A percentile compares a stretch with the other conserved stretches of the same genome.
Conservation (phyloP, 768 basidiomycete species). For the Leccinum subgranulosum region DNA sequence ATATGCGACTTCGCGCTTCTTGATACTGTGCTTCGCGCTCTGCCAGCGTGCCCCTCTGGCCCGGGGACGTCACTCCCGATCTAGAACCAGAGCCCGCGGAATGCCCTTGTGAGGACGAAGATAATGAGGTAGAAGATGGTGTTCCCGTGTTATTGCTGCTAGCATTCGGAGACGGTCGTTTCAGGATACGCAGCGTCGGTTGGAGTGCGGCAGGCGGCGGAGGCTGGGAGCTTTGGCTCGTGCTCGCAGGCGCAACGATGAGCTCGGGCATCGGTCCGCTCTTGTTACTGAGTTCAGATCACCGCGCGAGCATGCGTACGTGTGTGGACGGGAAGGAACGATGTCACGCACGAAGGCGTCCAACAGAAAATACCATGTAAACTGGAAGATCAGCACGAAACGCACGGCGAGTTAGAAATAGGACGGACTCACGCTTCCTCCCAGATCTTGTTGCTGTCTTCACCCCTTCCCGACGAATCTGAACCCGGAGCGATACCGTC, state of each 20-base stretch:
- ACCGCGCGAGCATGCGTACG: not conserved
- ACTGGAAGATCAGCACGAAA: constrained; percentile 13
- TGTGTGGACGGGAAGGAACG: not conserved
- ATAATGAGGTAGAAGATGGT: not conserved
- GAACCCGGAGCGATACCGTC: not conserved
- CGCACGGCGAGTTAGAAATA: not conserved
- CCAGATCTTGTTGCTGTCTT: constrained; percentile 56
- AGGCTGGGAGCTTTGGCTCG: constrained; percentile 40
- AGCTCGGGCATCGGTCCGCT: constrained; percentile 67
- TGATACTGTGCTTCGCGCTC: too few relatives aligned
- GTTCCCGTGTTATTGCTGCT: not conserved
- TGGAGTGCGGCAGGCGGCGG: constrained; percentile 58
- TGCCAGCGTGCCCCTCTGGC: too few relatives aligned
- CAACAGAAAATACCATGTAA: not conserved
- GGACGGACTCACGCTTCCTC: constrained; percentile 59
- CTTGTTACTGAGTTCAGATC: constrained; percentile 44
- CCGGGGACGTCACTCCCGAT: too few relatives aligned
- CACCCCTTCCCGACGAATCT: not conserved
- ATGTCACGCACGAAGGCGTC: not conserved
- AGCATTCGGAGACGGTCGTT: constrained; percentile 48
- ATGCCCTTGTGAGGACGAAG: too few relatives aligned
- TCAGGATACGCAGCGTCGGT: constrained; percentile 66
- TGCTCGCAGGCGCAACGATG: constrained; percentile 42
- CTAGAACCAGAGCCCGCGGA: too few relatives aligned
- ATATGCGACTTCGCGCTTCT: too few relatives aligned